Base-by-base conservation (phyloP, 2,329 filamentous ascomycete genomes). In the Fusarium sp. region DNA sequence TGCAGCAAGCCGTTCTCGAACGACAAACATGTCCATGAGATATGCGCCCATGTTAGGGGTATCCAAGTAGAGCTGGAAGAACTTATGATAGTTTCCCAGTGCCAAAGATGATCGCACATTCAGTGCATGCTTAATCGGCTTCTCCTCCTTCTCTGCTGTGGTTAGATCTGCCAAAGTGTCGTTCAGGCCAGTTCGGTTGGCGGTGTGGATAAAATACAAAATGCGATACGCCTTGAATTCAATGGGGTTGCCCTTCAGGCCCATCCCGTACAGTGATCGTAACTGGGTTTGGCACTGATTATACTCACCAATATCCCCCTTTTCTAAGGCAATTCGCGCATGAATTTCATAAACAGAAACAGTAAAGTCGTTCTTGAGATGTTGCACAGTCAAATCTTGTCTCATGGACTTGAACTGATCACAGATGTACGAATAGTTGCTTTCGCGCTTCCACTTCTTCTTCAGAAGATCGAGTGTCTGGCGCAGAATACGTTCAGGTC, bases 251-350 rank as follows among this genome's bases (percentile, higher is more conserved):
- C 95, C 96, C 79, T 93, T 93, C 80, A 97, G 85, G 74, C 93
- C 92, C 84, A 93, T 89, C 81, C 89, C 89, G 83, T 99, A 98
- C 77, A 99, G 86, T 73, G 92, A 94, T 82, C 94, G 93, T 79
- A 99, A 87, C 85, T 99, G 96, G 77, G 96, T 98, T 86, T 99
- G 96, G 83, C 96, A 99, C 88, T 99, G 96, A 86, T 99, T 99
- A 96, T 99, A 99, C 96, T 99, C 96, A 99, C 96, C 95, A 86
- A 98, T 89, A 86, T 99, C 96, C 83, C 93, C 94, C 88, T 97
- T 98, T 83, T 99, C 95, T 82, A 99, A 87, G 74, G 96, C 96
- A 83, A 99, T 98, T 66, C 96, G 91, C 71, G 95, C 96, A 83
- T 99, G 96, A 68, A 95, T 97, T 84, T 99, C 96, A 82, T 99